These are phyloP conservation scores for Silene vulgaris DNA, from an alignment of 179 eudicot genomes.

Conservation along the genomic window DNA sequence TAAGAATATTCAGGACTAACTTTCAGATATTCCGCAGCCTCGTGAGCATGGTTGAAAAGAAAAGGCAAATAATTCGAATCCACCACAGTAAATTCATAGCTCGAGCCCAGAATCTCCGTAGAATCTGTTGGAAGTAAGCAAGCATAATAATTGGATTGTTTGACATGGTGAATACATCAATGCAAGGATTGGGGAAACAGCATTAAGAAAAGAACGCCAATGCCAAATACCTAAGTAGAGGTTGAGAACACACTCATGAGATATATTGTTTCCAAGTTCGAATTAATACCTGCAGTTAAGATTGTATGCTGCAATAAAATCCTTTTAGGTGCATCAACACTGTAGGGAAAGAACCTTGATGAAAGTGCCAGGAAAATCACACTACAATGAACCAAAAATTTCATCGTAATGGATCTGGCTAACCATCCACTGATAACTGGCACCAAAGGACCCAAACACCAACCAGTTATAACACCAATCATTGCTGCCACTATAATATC, in stretches of 20 bases:
- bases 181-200: not conserved
- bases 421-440: conserved; percentile 79
- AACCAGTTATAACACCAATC: conserved; percentile 72
- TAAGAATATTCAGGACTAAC: conserved; percentile 44
- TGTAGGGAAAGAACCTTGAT: conserved; percentile 84
- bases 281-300: conserved; percentile 59
- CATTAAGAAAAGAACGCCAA: not conserved
- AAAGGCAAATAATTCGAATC: conserved; percentile 77
- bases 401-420: conserved; percentile 63
- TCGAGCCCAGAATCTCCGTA: conserved; percentile 47
- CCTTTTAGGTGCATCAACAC: conserved; percentile 84
- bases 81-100: conserved; percentile 68
- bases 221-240: not conserved
- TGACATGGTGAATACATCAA: conserved; percentile 6
- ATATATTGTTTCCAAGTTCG: not conserved
- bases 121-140: conserved; percentile 47
- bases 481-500: conserved; percentile 69
- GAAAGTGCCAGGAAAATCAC: conserved; percentile 80
- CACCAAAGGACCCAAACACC: conserved; percentile 82
- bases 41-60: conserved; percentile 84
- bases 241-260: not conserved
- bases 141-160: conserved; percentile 19
- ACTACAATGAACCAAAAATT: conserved; percentile 60
- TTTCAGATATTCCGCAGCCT: conserved; percentile 55
- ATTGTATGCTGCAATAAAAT: conserved; percentile 76